Conservation (phyloP, 805 yeast species). For the Lachancea dasiensis region DNA sequence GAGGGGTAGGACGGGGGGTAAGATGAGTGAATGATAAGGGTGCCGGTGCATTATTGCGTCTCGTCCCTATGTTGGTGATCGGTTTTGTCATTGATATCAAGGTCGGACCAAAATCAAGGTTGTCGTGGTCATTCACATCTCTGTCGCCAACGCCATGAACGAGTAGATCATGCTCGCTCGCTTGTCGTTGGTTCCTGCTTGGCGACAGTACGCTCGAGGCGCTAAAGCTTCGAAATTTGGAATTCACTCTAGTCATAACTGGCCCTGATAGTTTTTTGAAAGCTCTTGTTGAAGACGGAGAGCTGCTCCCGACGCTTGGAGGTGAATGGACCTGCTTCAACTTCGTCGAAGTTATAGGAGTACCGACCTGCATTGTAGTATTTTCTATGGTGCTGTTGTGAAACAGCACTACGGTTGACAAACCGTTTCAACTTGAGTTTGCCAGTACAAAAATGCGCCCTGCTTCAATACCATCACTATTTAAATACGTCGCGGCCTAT, state of each 20-base stretch:
- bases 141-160: neutral
- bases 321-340: constrained; percentile 29
- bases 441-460: too few relatives aligned
- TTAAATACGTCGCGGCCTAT: too few relatives aligned
- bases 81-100: constrained; percentile 2
- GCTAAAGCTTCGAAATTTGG: constrained; percentile 20
- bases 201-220: constrained; percentile 26
- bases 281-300: constrained; percentile 19
- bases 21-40: constrained; percentile 3
- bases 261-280: constrained; percentile 25
- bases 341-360: constrained; percentile 15
- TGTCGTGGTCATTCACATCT: neutral
- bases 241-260: constrained; percentile 20
- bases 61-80: neutral
- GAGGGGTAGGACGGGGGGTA: constrained; percentile 13
- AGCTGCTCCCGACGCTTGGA: constrained; percentile 23
- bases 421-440: neutral
- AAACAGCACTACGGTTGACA: neutral
- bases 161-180: constrained; percentile 2
- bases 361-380: constrained; percentile 9
- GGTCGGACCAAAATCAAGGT: constrained; percentile 1
- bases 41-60: constrained; percentile 6
- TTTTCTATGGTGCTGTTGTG: too few relatives aligned
- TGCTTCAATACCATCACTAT: too few relatives aligned
- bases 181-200: constrained; percentile 10